These are phyloP conservation scores for Epichloe uncinata DNA, from an alignment of 2,329 filamentous ascomycete species.

Conservation along the genomic window DNA sequence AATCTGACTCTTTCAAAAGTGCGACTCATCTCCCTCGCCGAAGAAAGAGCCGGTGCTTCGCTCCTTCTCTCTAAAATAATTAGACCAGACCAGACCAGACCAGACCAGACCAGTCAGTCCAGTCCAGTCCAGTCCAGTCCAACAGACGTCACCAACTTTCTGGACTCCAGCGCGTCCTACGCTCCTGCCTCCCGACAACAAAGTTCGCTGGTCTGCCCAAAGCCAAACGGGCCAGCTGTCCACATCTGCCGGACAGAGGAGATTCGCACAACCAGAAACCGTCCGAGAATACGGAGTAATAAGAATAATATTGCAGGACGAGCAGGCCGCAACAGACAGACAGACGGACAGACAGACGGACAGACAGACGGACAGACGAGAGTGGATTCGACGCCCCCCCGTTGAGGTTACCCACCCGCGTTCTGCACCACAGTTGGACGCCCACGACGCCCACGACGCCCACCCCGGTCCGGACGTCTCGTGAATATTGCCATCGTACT, in stretches of 20 bases:
- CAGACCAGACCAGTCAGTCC: not conserved
- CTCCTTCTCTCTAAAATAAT: not conserved
- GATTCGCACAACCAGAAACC: not conserved
- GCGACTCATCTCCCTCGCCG: not conserved
- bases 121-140: too few relatives aligned
- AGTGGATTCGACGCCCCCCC: constrained; percentile 1
- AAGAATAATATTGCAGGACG: not conserved
- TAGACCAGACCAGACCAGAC: not conserved
- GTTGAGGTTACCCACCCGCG: constrained; percentile 1
- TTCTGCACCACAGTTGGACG: constrained; percentile 2
- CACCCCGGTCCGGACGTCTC: not conserved
- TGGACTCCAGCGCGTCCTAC: not conserved
- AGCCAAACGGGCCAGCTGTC: not conserved
- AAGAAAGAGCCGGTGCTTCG: not conserved
- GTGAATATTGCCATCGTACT: not conserved
- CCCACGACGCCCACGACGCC: not conserved
- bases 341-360: not conserved
- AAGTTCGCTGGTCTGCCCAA: not conserved
- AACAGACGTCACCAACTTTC: not conserved
- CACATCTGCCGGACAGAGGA: not conserved
- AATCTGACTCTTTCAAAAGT: not conserved
- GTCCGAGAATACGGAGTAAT: not conserved
- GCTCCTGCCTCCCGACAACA: not conserved
- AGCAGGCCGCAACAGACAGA: not conserved
- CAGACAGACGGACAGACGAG: not conserved